Evolutionary conservation across 2,329 filamentous ascomycete species (phyloP).

Genomic region (Diaporthe caulivora): DNA sequence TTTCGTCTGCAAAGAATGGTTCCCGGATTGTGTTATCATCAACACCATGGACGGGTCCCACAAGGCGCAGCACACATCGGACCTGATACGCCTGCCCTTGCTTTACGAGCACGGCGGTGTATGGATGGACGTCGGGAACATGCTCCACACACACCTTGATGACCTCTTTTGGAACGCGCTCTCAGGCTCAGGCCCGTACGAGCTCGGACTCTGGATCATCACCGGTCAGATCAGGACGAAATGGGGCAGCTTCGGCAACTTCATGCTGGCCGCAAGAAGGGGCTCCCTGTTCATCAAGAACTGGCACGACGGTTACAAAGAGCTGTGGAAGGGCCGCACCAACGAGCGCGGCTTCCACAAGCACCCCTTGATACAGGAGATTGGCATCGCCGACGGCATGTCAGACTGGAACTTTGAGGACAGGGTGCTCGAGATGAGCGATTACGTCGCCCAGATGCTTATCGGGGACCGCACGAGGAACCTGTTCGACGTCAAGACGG

Average conservation of each 20-base stretch:
- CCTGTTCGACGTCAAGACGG: not conserved
- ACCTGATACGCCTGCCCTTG: slow-evolving; percentile 56
- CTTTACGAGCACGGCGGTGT: slow-evolving; percentile 51
- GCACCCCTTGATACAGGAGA: slow-evolving; percentile 33
- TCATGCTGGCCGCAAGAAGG: slow-evolving; percentile 52
- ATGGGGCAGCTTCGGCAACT: slow-evolving; percentile 34
- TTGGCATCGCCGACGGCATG: slow-evolving; percentile 14
- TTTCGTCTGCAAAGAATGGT: not conserved
- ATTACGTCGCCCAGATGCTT: slow-evolving; percentile 28
- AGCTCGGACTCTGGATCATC: slow-evolving; percentile 51
- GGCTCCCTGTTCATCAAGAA: slow-evolving; percentile 56
- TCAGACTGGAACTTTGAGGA: slow-evolving; percentile 10
- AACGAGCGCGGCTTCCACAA: slow-evolving; percentile 46
- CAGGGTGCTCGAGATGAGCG: slow-evolving; percentile 25
- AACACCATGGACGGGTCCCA: slow-evolving; percentile 5
- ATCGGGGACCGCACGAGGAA: slow-evolving; percentile 17
- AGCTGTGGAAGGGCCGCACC: slow-evolving; percentile 51
- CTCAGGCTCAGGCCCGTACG: slow-evolving; percentile 48
- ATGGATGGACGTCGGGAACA: slow-evolving; percentile 54
- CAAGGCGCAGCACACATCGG: slow-evolving; percentile 54
- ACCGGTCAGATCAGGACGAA: slow-evolving; percentile 21
- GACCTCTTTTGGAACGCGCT: slow-evolving; percentile 50
- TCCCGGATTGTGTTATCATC: not conserved
- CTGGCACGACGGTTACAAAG: slow-evolving; percentile 55
- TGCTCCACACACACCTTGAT: slow-evolving; percentile 51